phyloP scores from a whole-genome alignment of 192 early-diverging fungal genomes.

The Coemansia javaensis region DNA sequence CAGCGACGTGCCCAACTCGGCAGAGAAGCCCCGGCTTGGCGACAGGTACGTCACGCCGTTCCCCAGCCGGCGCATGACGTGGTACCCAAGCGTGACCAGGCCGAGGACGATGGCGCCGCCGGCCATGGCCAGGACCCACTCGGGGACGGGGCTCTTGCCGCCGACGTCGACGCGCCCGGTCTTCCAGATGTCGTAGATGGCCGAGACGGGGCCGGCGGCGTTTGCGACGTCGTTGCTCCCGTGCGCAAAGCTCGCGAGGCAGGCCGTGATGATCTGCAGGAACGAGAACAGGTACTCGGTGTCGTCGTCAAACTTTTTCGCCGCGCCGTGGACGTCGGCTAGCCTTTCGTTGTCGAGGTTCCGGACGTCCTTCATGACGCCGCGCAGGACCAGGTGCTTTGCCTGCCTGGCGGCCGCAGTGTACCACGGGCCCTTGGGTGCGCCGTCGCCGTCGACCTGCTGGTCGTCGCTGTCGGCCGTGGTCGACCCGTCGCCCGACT shows the following conservation, averaged over 20 bases:
- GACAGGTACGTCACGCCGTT: constrained; percentile 82
- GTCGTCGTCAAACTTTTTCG: constrained; percentile 64
- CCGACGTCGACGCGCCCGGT: constrained; percentile 43
- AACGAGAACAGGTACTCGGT: constrained; percentile 80
- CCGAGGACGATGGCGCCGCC: constrained; percentile 74
- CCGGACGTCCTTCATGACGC: constrained; percentile 52
- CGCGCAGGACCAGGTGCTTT: constrained; percentile 36
- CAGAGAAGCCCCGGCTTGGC: constrained; percentile 74
- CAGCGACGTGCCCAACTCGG: constrained; percentile 68
- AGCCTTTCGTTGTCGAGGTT: constrained; percentile 48
- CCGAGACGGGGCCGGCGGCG: constrained; percentile 73
- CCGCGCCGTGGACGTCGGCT: constrained; percentile 56
- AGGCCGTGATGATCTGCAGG: constrained; percentile 74
- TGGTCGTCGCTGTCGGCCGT: constrained; percentile 1
- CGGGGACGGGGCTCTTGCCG: constrained; percentile 59
- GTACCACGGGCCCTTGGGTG: constrained; percentile 3
- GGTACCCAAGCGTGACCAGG: constrained; percentile 69
- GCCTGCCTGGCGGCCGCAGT: constrained; percentile 1
- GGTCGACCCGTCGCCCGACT: constrained; percentile 11
- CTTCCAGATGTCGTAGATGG: constrained; percentile 70
- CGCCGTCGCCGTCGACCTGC: constrained; percentile 2
- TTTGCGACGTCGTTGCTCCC: constrained; percentile 85
- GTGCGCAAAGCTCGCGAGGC: constrained; percentile 80
- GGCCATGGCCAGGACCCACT: constrained; percentile 71
- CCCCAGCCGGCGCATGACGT: constrained; percentile 72